Conservation (phyloP, 2,329 filamentous ascomycete genomes). For the Colletotrichum cordylinicola region DNA sequence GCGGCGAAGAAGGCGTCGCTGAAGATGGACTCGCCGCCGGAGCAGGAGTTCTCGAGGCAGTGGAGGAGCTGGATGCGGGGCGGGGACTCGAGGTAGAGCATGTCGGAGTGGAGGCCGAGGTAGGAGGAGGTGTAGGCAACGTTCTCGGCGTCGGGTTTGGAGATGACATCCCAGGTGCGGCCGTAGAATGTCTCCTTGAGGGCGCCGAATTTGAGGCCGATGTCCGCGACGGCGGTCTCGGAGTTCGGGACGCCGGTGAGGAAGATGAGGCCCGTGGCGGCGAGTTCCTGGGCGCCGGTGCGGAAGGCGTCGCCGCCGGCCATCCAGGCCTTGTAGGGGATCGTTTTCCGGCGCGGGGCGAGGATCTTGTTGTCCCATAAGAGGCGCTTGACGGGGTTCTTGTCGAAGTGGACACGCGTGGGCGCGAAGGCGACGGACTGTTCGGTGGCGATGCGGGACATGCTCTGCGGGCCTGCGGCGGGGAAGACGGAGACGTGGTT, state of each 20-base stretch:
- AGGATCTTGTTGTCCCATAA: slow-evolving; percentile 48
- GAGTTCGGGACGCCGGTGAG: slow-evolving; percentile 75
- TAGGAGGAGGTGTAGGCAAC: slow-evolving; percentile 86
- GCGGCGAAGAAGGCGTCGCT: slow-evolving; percentile 75
- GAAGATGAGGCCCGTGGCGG: slow-evolving; percentile 76
- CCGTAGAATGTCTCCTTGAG: slow-evolving; percentile 92
- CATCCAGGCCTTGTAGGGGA: slow-evolving; percentile 79
- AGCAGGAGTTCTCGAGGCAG: slow-evolving; percentile 80
- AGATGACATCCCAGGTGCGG: slow-evolving; percentile 86
- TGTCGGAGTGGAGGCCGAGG: slow-evolving; percentile 91
- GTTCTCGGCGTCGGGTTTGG: slow-evolving; percentile 84
- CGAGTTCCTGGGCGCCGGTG: slow-evolving; percentile 66
- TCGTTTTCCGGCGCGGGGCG: slow-evolving; percentile 52
- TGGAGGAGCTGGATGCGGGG: slow-evolving; percentile 89
- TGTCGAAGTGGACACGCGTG: slow-evolving; percentile 15
- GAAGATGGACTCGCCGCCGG: slow-evolving; percentile 87
- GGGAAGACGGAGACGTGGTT: slow-evolving; percentile 43
- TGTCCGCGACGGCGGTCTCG: slow-evolving; percentile 67
- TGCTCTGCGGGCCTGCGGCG: slow-evolving; percentile 27
- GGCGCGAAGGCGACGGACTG: not conserved
- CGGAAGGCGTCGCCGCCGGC: slow-evolving; percentile 60
- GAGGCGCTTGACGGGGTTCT: slow-evolving; percentile 19
- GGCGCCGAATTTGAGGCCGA: slow-evolving; percentile 77
- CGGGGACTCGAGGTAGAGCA: slow-evolving; percentile 82
- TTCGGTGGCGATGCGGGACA: not conserved